Conservation (phyloP, 345 rosid species). For the Eucalyptus cloeziana region DNA sequence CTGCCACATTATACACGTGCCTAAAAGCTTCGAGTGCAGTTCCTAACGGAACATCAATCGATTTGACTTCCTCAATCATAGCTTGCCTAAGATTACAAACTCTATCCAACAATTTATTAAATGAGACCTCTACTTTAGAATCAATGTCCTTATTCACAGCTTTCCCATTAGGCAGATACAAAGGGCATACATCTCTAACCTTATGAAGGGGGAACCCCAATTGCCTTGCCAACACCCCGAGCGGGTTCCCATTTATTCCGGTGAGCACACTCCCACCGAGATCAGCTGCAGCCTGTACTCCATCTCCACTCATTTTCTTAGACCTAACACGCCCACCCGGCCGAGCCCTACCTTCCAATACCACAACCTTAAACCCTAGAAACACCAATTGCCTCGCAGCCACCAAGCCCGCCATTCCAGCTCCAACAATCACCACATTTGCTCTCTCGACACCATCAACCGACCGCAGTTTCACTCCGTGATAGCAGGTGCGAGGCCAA, state of each 20-base stretch:
- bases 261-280: conserved; percentile 94
- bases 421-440: conserved; percentile 80
- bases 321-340: conserved; percentile 93
- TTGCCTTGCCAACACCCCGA: conserved; percentile 90
- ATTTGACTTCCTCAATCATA: conserved; percentile 90
- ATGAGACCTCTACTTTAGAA: conserved; percentile 70
- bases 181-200: conserved; percentile 90
- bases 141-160: conserved; percentile 65
- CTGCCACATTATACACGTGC: conserved; percentile 68
- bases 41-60: conserved; percentile 77
- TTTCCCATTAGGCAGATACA: conserved; percentile 79
- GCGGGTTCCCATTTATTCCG: conserved; percentile 88
- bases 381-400: conserved; percentile 78
- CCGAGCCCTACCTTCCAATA: conserved; percentile 78
- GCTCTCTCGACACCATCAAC: conserved; percentile 40
- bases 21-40: conserved; percentile 83
- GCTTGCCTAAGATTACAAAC: conserved; percentile 93
- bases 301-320: conserved; percentile 63
- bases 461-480: conserved; percentile 52
- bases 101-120: conserved; percentile 81
- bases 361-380: conserved; percentile 84
- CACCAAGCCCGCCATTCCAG: conserved; percentile 79
- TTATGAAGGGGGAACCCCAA: conserved; percentile 84
- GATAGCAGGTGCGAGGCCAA: conserved; percentile 62
- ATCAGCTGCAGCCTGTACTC: conserved; percentile 75